Base-by-base conservation (phyloP, 129 eudicot species). In the Scalesia atractyloides region DNA sequence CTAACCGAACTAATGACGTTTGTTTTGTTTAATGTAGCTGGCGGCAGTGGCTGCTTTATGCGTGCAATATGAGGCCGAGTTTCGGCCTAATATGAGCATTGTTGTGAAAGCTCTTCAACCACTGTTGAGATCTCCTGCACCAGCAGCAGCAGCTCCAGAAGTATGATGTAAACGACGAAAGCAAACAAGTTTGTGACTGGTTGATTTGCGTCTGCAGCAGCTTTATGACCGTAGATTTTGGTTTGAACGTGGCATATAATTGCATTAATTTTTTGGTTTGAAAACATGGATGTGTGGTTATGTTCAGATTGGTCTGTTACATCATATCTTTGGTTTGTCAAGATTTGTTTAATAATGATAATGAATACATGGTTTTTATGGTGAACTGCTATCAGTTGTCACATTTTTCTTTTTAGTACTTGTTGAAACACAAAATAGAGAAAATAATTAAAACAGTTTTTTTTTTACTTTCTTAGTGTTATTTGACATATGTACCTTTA, bases 41-140 rank as follows among this genome's bases (percentile, higher is more conserved):
- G 96, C 96, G 46, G 96, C 92, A 11, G 92, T 89, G 58, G 96
- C 96, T 33, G 92, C 96, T 57, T 71, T 89, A 80, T 89, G 96
- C 15, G 92, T 89, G 76, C 92, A 89, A 80, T 89, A 89, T 37
- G 96, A 89, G 75, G 74, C 92, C 0, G 96, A 89, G 76, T 89
- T 89, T 57, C 79, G 92, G 77, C 96, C 96, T 12, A 89, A 89
- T 70, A 86, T 89, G 96, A 86, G 92, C 82, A 89, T 89, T 52
- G 96, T 89, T 30, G 96, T 84, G 71, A 89, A 89, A 73, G 96
- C 96, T 52, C 86, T 89, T 69, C 92, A 86, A 78, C 92, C 96
- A 6, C 92, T 89, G 53, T 63, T 89, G 85, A 86, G 82, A 82
- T 66, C 89, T 57, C 83, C 85, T 15, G 83, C 92, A 39, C 72